A percentile compares a stretch with the other conserved stretches of the same genome.
Conservation (phyloP, 129 eudicot species). For the Smallanthus sonchifolius region DNA sequence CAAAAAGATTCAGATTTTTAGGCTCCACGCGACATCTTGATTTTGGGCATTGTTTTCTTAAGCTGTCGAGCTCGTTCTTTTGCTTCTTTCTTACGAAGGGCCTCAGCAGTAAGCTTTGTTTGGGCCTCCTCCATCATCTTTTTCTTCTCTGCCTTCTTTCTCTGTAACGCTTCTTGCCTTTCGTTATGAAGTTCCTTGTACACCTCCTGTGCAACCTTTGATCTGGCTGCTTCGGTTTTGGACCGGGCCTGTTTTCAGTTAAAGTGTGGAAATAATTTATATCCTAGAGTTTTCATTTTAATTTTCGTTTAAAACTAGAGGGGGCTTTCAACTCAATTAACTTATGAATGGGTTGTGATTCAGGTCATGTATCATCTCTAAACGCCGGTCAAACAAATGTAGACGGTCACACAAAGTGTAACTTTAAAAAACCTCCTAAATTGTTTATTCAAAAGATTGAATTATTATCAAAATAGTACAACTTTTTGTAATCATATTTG, state of each 20-base stretch:
- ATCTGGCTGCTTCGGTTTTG: constrained; percentile 70
- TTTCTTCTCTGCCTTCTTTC: constrained; percentile 72
- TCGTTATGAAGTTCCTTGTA: constrained; percentile 67
- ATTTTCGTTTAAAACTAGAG: neutral
- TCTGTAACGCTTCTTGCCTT: constrained; percentile 74
- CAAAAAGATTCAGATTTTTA: constrained; percentile 19
- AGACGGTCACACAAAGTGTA: neutral
- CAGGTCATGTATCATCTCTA: neutral
- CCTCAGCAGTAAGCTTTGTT: constrained; percentile 69
- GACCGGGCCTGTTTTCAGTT: constrained; percentile 51
- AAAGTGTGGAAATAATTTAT: neutral
- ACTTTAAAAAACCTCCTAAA: neutral
- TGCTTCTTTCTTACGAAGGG: constrained; percentile 78
- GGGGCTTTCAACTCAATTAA: neutral
- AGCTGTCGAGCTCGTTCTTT: constrained; percentile 87
- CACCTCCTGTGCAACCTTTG: constrained; percentile 71
- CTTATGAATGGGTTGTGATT: neutral
- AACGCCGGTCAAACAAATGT: neutral
- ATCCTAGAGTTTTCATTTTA: neutral
- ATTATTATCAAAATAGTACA: neutral
- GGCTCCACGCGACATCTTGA: constrained; percentile 64
- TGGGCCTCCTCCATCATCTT: constrained; percentile 79
- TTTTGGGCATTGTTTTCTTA: constrained; percentile 80
- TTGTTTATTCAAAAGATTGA: neutral
- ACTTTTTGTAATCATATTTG: neutral